A percentile compares a stretch with the other conserved stretches of the same genome.
Conservation (phyloP, 805 yeast genomes). For the Ogataea pignaliae region DNA sequence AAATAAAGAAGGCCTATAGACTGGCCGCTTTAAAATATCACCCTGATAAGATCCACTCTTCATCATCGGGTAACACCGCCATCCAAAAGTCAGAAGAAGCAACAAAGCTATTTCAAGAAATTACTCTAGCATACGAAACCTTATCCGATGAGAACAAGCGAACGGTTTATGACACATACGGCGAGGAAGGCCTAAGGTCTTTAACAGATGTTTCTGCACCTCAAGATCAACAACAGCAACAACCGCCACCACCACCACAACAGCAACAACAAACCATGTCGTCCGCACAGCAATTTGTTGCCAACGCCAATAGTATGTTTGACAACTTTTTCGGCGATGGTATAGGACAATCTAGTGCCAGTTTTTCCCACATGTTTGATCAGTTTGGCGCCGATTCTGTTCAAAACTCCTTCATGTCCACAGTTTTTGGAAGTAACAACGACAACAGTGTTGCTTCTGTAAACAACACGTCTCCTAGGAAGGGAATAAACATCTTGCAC, state of each 20-base stretch:
- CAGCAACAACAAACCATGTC: neutral
- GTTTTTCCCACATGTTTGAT: neutral
- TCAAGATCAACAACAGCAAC: neutral
- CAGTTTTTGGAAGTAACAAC: neutral
- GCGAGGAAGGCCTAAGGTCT: conserved; percentile 35
- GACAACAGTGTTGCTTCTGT: neutral
- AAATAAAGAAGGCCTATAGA: conserved; percentile 79
- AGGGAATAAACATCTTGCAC: conserved; percentile 56
- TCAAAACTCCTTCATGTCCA: neutral
- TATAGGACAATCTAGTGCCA: neutral
- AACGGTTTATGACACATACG: conserved; percentile 48
- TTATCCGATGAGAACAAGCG: conserved; percentile 45
- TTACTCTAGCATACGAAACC: conserved; percentile 64
- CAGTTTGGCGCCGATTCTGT: neutral
- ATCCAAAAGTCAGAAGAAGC: conserved; percentile 32
- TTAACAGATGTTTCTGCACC: conserved; percentile 16
- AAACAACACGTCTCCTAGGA: conserved; percentile 11
- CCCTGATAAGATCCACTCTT: conserved; percentile 71
- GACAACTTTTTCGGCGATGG: conserved; percentile 26
- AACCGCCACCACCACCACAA: neutral
- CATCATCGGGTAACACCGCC: conserved; percentile 32
- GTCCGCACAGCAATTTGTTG: conserved; percentile 3
- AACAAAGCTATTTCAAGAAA: conserved; percentile 53
- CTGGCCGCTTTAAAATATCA: conserved; percentile 76
- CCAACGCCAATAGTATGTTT: conserved; percentile 27